These are phyloP conservation scores for Apocynum venetum DNA, from an alignment of 257 asterid genomes.

Conservation along the genomic window DNA sequence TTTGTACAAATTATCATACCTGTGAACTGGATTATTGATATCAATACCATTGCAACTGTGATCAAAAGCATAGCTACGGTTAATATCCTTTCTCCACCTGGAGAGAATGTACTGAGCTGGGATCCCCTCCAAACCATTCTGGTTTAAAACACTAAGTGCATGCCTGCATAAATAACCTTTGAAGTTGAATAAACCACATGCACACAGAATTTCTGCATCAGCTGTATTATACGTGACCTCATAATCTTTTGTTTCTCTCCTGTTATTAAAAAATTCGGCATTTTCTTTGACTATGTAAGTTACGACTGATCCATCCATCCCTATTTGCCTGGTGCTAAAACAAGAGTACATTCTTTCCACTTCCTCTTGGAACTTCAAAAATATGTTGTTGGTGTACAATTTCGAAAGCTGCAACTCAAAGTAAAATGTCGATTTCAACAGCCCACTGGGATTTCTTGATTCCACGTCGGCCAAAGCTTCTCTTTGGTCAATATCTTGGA, in stretches of 20 bases:
- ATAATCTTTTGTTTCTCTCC: constrained; percentile 37
- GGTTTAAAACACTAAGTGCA: constrained; percentile 45
- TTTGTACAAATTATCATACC: constrained; percentile 47
- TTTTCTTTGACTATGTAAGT: constrained; percentile 44
- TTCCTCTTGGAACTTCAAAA: constrained; percentile 43
- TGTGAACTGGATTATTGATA: constrained; percentile 44
- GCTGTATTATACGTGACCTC: constrained; percentile 44
- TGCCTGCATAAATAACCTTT: constrained; percentile 65
- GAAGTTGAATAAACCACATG: constrained; percentile 50
- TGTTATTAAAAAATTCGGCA: constrained; percentile 26
- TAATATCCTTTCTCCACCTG: constrained; percentile 55
- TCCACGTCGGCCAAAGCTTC: constrained; percentile 43
- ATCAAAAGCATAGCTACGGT: constrained; percentile 29
- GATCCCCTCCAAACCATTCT: constrained; percentile 43
- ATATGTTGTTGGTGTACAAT: constrained; percentile 37
- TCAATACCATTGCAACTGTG: constrained; percentile 38
- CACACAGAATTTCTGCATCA: constrained; percentile 37
- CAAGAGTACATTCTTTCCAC: constrained; percentile 50
- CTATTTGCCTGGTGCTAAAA: constrained; percentile 26
- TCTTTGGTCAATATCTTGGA: constrained; percentile 35
- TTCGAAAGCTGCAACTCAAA: constrained; percentile 47
- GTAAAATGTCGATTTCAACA: constrained; percentile 40
- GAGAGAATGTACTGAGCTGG: constrained; percentile 59
- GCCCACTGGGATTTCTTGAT: constrained; percentile 30
- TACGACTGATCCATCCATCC: constrained; percentile 31